phyloP scores from a whole-genome alignment of 2,329 filamentous ascomycete genomes.

The Parafenestella ontariensis region DNA sequence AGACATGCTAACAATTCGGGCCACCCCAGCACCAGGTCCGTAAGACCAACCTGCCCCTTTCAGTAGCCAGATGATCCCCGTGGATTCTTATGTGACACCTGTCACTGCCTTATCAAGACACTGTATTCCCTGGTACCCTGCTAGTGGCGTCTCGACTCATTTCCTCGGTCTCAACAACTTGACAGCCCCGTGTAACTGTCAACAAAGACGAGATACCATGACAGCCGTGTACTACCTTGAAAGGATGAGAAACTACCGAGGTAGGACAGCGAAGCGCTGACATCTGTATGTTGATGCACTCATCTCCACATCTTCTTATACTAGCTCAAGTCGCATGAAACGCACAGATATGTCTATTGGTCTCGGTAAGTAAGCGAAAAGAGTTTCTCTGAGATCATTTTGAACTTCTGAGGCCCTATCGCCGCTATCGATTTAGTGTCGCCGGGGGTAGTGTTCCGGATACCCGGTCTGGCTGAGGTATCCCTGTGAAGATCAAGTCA shows the following conservation, averaged over 20 bases:
- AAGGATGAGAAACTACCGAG: background rate
- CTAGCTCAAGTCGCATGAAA: background rate
- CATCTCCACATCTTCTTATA: background rate
- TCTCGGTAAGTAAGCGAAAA: background rate
- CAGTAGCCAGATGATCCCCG: constrained; percentile 24
- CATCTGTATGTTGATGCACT: background rate
- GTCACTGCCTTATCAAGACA: constrained; percentile 18
- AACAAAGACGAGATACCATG: background rate
- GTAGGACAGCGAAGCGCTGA: background rate
- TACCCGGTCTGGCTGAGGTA: background rate
- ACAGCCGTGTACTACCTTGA: background rate
- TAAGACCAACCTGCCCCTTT: constrained; percentile 21
- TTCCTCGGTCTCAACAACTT: background rate
- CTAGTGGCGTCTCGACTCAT: background rate
- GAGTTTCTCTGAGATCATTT: background rate
- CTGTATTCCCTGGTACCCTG: background rate
- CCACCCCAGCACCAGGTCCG: constrained; percentile 4
- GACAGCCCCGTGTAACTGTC: background rate
- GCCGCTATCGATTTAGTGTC: background rate
- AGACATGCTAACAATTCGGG: background rate
- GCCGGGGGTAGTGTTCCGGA: background rate
- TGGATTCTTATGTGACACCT: constrained; percentile 26
- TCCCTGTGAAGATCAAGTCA: background rate
- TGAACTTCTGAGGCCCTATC: background rate
- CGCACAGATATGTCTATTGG: background rate